These are phyloP conservation scores for Linanthus parryae DNA, from an alignment of 148 eudicot genomes.

Conservation along the genomic window DNA sequence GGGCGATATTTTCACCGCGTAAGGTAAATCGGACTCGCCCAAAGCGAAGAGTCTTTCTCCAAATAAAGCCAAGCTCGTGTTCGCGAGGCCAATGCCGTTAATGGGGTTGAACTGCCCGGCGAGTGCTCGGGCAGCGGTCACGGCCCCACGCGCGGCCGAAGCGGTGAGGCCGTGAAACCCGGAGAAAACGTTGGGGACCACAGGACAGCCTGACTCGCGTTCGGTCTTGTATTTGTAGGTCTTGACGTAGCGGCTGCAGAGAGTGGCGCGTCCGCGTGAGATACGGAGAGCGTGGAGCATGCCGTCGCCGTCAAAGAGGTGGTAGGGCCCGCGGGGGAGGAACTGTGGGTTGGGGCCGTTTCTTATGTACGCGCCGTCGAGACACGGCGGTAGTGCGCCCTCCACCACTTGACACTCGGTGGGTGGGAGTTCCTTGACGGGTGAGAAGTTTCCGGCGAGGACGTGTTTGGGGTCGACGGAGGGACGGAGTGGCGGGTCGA, in stretches of 20 bases:
- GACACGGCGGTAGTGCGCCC: conserved; percentile 52
- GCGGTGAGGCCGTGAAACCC: conserved; percentile 46
- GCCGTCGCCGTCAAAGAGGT: conserved; percentile 77
- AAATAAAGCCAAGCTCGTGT: conserved; percentile 46
- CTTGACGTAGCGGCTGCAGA: conserved; percentile 63
- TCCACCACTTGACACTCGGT: conserved; percentile 40
- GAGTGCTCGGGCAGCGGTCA: conserved; percentile 22
- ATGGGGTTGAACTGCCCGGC: conserved; percentile 33
- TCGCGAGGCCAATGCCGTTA: conserved; percentile 48
- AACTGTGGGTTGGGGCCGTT: conserved; percentile 85
- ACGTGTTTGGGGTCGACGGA: conserved; percentile 52
- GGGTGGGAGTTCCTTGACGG: conserved; percentile 66
- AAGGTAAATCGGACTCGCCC: conserved; percentile 63
- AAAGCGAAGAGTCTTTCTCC: conserved; percentile 42
- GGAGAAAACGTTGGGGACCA: conserved; percentile 47
- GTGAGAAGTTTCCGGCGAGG: conserved; percentile 62
- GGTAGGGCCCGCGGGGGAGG: conserved; percentile 72
- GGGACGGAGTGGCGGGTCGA: conserved; percentile 49
- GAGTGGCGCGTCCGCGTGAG: conserved; percentile 44
- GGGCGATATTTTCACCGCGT: conserved; percentile 27
- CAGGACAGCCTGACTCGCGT: conserved; percentile 20
- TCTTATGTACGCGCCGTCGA: conserved; percentile 72
- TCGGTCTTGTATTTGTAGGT: conserved; percentile 55
- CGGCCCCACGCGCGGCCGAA: conserved; percentile 36
- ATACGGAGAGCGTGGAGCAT: conserved; percentile 66